Base-by-base conservation (phyloP, 2,329 filamentous ascomycete genomes). In the Teratosphaeria zuluensis region DNA sequence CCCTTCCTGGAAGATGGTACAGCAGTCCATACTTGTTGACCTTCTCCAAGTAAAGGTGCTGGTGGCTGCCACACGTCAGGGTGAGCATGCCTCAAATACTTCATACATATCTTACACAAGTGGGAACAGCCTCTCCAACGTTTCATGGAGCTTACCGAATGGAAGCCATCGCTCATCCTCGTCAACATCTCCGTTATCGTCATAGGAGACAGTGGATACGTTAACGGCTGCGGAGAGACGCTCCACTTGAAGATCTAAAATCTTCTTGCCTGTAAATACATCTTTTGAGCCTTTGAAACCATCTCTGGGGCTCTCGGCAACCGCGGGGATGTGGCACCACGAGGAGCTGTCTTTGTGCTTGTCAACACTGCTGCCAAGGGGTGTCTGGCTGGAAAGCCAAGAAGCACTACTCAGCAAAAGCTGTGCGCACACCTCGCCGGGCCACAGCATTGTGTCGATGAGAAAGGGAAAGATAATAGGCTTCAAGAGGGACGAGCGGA, bases 21-120 rank as follows among this genome's bases (percentile, higher is more conserved):
- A 86, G 67, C 51, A 85, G 72, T 2, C 80, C 83, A 66, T 85
- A 80, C 1, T 76, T 81, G 67, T 86, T 86, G 64, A 85, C 71
- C 59, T 79, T 80, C 57, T 84, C 79, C 0, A 84, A 69, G 6
- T 73, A 66, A 56, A 83, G 70, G 3, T 72, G 72, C 19, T 33
- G 1, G 24, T 55, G 53, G 33, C 70, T 66, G 65, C 81, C 52
- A 19, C 52, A n/a, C 19, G 81, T 7, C 53, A 46, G 52, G 28
- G 24, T 7, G 51, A 46, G 52, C 46, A 31, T 55, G 38, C 35
- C 1, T 7, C 14, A 12, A n/a, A 42, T 8, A 19, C 4, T 24
- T 8, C n/a, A 48, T 19, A 7, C 3, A 16, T 16, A 33, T 33
- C 53, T 35, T 55, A 55, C 53, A 55, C 53, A 0, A 33, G 30